A percentile compares a stretch with the other conserved stretches of the same genome.
Evolutionary conservation across 78 protist genomes (phyloP).

Genomic region (Cavenderia fasciculata): DNA sequence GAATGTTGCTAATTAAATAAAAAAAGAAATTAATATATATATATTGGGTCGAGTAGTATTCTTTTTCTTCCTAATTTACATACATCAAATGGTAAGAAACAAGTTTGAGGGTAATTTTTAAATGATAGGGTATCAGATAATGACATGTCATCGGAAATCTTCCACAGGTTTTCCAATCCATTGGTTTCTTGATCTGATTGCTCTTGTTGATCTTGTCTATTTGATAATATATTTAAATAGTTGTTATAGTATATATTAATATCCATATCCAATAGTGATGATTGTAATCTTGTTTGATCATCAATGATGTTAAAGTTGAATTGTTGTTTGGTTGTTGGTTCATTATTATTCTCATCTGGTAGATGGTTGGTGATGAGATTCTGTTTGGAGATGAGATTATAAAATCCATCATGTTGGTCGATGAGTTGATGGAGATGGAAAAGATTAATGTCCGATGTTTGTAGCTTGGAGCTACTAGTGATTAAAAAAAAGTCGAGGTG

Average conservation of each 20-base stretch:
- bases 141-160: constrained; percentile 20
- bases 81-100: too few relatives aligned
- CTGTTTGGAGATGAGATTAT: too few relatives aligned
- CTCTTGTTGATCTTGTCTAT: background rate
- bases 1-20: background rate
- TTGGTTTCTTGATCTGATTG: background rate
- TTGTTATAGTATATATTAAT: constrained; percentile 47
- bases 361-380: too few relatives aligned
- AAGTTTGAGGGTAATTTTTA: background rate
- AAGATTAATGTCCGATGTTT: too few relatives aligned
- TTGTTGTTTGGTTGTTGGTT: too few relatives aligned
- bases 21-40: background rate
- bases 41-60: background rate
- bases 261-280: background rate
- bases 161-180: constrained; percentile 8
- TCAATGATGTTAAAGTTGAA: too few relatives aligned
- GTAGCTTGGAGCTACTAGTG: too few relatives aligned
- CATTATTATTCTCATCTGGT: too few relatives aligned
- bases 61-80: background rate
- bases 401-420: too few relatives aligned
- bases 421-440: too few relatives aligned
- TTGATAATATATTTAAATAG: background rate
- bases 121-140: background rate
- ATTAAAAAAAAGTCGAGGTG: constrained; percentile 9
- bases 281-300: background rate